phyloP scores from a whole-genome alignment of 139 green algal genomes.

The Limnomonas spitsbergensis region DNA sequence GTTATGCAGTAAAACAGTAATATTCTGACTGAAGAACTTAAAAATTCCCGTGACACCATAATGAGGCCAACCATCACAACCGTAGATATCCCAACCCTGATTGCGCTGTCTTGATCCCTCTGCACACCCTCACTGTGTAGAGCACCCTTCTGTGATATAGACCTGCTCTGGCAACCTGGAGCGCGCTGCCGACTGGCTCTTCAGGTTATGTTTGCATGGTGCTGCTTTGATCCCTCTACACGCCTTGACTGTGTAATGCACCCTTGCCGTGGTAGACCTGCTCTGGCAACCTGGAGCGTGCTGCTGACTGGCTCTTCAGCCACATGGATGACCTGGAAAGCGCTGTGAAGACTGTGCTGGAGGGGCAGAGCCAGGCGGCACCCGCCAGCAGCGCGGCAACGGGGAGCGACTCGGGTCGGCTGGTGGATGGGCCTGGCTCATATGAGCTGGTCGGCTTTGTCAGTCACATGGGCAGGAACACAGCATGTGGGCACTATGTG shows the following conservation, averaged over 20 bases:
- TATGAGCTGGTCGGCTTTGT: slow-evolving; percentile 91
- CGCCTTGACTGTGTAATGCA: too few species aligned
- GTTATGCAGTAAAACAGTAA: too few species aligned
- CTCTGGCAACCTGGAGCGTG: slow-evolving; percentile 78
- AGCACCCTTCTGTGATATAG: slow-evolving; percentile 11
- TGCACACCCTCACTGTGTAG: too few species aligned
- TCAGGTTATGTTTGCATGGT: too few species aligned
- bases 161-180: slow-evolving; percentile 76
- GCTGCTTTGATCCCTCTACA: too few species aligned
- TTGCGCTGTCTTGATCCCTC: too few species aligned
- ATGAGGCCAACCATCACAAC: too few species aligned
- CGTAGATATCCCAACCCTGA: too few species aligned
- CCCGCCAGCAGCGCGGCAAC: slow-evolving; percentile 7
- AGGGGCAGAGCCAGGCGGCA: slow-evolving; percentile 20
- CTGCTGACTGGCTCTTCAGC: slow-evolving; percentile 92
- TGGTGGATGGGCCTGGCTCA: slow-evolving; percentile 61
- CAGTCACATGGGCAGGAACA: slow-evolving; percentile 92
- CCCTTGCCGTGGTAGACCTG: slow-evolving; percentile 39
- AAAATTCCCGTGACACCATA: too few species aligned
- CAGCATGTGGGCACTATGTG: slow-evolving; percentile 94
- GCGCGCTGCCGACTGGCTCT: slow-evolving; percentile 90
- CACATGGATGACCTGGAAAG: slow-evolving; percentile 78
- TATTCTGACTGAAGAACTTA: too few species aligned
- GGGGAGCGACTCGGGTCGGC: slow-evolving; percentile 5
- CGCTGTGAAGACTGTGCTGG: slow-evolving; percentile 46